Evolutionary conservation across 2,329 filamentous ascomycete genomes (phyloP), one percentile per base, ranked within the genome.

Genomic region (Trichophyton benhamiae): DNA sequence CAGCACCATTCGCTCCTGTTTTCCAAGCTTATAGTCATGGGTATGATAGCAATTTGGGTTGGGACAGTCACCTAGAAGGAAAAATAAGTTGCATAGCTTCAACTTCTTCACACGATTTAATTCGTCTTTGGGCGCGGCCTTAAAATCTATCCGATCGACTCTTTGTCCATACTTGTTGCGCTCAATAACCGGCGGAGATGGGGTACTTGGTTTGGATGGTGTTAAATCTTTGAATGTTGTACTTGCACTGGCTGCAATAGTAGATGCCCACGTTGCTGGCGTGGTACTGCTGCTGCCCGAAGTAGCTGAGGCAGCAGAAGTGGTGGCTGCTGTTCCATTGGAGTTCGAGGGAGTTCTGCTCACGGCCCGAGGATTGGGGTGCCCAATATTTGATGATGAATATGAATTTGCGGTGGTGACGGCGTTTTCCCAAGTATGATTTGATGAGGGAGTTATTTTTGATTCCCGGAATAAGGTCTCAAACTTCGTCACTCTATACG

Each of bases 1-100:
- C 60, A 86, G 71, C n/a, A 79, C 79, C 20, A 77, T 74, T 58
- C 80, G 69, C 66, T 86, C 83, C 36, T 75, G 74, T 58, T 75
- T 75, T n/a, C 74, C 80, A 41, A 83, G 75, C 63, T 79, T 78
- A 68, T 80, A 79, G 38, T 77, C 72, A 69, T 86, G 82, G 7
- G 81, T 80, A 63, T 76, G 74, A 61, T 75, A 73, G 67, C 83
- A 86, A 17, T 76, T 75, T 49, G 76, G 75, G 65, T 80, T 82
- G 3, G 81, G 79, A 65, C 83, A 86, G 65, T 82, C 80, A 33
- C 77, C 75, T 49, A 82, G 78, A 25, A 86, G 75, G 67, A 80
- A 85, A 68, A 82, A 78, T 61, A 83, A 79, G 67, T 85, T 86
- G 75, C 83, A 86, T 62, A 85, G 72, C 68, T 86, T 85, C 64